Evolutionary conservation across 768 basidiomycete species (phyloP), one percentile per base, ranked within the genome.

Genomic region (Hysterangium stoloniferum): DNA sequence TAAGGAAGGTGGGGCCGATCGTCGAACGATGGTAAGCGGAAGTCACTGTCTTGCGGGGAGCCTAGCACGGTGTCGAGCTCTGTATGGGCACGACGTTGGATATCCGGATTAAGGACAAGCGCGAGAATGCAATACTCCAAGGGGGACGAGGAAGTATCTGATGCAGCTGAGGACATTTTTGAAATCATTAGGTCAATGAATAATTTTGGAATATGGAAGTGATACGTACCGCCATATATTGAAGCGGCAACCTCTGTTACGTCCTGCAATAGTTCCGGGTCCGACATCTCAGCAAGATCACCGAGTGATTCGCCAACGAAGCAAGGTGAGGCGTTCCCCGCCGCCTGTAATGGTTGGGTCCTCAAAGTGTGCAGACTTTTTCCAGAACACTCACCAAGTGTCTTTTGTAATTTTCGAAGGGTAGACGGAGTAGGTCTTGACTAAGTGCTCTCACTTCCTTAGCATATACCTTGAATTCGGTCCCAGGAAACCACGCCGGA

Each of bases 401-500:
- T 19, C 32, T 25, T 22, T 47, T 32, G 29, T 35, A 35, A 27
- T 22, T 20, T n/a, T 37, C 32, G 19, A 20, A 28, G n/a, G 42
- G 41, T n/a, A 19, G 5, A 9, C 40, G 28, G 6, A 20, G 19
- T 29, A 35, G 12, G 20, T 44, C 22, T 17, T 27, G 6, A n/a
- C 36, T 15, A 12, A 25, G 19, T 19, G 20, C 25, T 15, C 20
- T 15, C 22, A 27, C 31, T 17, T 45, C 20, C 11, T 25, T 37
- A 2, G 24, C 53, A 27, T 15, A 22, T 2, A 44, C 48, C 34
- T 60, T 52, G 46, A 59, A 58, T 22, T 37, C 35, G 11, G 58
- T 50, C 13, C 55, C 55, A 2, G 59, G 59, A n/a, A 60, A 44
- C 59, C 59, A 60, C 6, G 52, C 51, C 7, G 59, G 59, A 17